phyloP scores from a whole-genome alignment of 2,329 filamentous ascomycete genomes.

The Acrodontium crateriforme region DNA sequence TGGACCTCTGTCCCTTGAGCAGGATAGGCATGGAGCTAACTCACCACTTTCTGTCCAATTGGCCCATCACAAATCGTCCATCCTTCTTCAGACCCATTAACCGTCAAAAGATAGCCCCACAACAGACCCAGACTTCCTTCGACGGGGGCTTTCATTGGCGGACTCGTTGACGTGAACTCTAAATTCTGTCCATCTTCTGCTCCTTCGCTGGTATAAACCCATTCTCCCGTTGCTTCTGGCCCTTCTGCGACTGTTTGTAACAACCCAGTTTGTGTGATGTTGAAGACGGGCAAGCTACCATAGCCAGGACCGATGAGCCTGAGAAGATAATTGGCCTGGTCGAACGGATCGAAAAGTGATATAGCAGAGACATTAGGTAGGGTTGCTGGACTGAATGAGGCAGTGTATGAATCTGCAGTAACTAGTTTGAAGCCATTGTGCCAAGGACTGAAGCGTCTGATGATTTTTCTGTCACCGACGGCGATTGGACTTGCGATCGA shows the following conservation, averaged over 20 bases:
- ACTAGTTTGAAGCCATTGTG: no score
- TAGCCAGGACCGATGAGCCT: constrained; percentile 27
- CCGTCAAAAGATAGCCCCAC: constrained; percentile 24
- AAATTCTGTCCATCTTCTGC: constrained; percentile 18
- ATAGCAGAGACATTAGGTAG: constrained; percentile 25
- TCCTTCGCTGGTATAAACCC: constrained; percentile 21
- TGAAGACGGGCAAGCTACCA: constrained; percentile 26
- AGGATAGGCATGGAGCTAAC: no score
- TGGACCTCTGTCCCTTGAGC: no score
- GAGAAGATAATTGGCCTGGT: constrained; percentile 22
- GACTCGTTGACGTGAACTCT: constrained; percentile 19
- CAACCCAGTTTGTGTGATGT: constrained; percentile 20
- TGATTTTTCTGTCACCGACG: no score
- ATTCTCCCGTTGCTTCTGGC: constrained; percentile 16
- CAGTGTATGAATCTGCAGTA: no score
- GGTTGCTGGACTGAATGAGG: no score
- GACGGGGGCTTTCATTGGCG: no score
- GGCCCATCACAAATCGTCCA: constrained; percentile 27
- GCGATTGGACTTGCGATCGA: no score
- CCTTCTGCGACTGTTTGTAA: constrained; percentile 20
- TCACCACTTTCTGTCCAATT: constrained; percentile 21
- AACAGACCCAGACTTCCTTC: constrained; percentile 24
- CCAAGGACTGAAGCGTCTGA: no score
- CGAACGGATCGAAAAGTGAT: constrained; percentile 26
- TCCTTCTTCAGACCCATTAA: constrained; percentile 22